Conservation (phyloP, 1,284 basidiomycete species). For the Cutaneotrichosporon sp. region DNA sequence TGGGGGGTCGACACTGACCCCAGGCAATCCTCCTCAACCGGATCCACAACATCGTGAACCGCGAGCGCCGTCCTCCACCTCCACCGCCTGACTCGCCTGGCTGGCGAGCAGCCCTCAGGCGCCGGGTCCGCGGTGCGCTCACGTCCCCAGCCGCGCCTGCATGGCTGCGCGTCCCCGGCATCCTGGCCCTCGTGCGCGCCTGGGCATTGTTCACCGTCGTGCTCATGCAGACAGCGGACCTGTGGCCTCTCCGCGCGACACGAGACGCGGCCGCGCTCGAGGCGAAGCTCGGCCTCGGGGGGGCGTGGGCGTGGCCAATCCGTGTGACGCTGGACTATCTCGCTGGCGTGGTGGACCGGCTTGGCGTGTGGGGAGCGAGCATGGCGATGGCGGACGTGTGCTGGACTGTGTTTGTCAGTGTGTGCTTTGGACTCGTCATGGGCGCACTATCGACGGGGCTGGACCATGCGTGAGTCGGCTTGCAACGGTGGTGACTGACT, state of each 20-base stretch:
- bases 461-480: constrained; percentile 32
- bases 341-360: constrained; percentile 11
- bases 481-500: not conserved
- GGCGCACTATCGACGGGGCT: constrained; percentile 40
- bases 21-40: constrained; percentile 45
- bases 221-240: constrained; percentile 36
- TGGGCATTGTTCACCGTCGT: constrained; percentile 41
- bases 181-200: constrained; percentile 33
- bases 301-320: not conserved
- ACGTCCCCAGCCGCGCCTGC: constrained; percentile 26
- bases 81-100: constrained; percentile 26
- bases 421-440: constrained; percentile 38
- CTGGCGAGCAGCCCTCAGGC: constrained; percentile 3
- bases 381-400: constrained; percentile 43
- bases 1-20: not conserved
- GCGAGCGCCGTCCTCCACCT: constrained; percentile 31
- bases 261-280: not conserved
- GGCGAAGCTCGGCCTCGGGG: not conserved
- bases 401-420: constrained; percentile 45
- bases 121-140: constrained; percentile 17
- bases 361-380: constrained; percentile 33
- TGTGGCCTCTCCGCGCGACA: constrained; percentile 25
- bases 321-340: not conserved
- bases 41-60: constrained; percentile 43
- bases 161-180: constrained; percentile 38